phyloP scores from a whole-genome alignment of 2,329 filamentous ascomycete species.

The Gnomoniopsis sp. region DNA sequence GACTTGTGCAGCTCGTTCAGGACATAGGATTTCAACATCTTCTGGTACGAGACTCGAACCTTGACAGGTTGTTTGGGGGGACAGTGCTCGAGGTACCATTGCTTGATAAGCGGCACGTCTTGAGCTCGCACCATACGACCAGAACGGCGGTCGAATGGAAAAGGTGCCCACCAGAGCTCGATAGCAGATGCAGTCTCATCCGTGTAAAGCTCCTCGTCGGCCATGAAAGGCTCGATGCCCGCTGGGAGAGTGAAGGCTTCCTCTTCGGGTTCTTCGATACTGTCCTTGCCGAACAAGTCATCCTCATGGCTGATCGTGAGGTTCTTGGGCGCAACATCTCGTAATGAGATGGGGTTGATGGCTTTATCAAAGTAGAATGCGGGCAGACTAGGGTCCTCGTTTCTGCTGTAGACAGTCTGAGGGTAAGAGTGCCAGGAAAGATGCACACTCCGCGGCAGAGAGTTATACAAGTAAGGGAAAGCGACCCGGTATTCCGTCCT shows the following conservation, averaged over 20 bases:
- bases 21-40: slow-evolving; percentile 92
- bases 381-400: slow-evolving; percentile 83
- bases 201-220: slow-evolving; percentile 83
- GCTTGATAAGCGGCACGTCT: slow-evolving; percentile 94
- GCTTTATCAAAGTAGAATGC: slow-evolving; percentile 98
- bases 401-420: slow-evolving; percentile 84
- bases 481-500: slow-evolving; percentile 94
- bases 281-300: slow-evolving; percentile 80
- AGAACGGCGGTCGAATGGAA: slow-evolving; percentile 89
- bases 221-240: slow-evolving; percentile 81
- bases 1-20: slow-evolving; percentile 96
- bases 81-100: slow-evolving; percentile 97
- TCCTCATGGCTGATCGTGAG: slow-evolving; percentile 91
- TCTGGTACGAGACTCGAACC: slow-evolving; percentile 96
- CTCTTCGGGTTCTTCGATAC: slow-evolving; percentile 70
- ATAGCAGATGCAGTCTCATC: slow-evolving; percentile 89
- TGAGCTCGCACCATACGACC: slow-evolving; percentile 95
- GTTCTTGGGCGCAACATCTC: slow-evolving; percentile 91
- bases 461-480: slow-evolving; percentile 95
- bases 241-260: slow-evolving; percentile 80
- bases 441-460: slow-evolving; percentile 88
- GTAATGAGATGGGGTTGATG: slow-evolving; percentile 95
- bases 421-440: slow-evolving; percentile 92
- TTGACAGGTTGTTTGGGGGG: slow-evolving; percentile 87
- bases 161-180: slow-evolving; percentile 96